A percentile compares a stretch with the other conserved stretches of the same genome.
These are phyloP conservation scores for Inga oerstediana DNA, from an alignment of 306 rosid species.

Conservation along the genomic window DNA sequence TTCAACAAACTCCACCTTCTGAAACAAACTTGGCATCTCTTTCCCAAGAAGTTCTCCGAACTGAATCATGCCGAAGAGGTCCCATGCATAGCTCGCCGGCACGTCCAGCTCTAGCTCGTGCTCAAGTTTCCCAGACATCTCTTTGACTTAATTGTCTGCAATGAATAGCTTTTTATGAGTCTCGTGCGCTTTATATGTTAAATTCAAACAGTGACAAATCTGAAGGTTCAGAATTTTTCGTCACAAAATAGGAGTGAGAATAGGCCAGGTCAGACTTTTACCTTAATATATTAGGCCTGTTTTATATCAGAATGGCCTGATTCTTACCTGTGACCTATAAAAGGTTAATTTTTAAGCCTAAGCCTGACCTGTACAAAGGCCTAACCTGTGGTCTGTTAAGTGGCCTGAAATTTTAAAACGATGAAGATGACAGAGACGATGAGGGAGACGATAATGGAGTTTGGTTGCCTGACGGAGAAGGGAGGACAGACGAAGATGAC, in stretches of 20 bases:
- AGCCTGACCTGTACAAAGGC: too few species aligned
- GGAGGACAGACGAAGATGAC: too few species aligned
- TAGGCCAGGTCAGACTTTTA: too few species aligned
- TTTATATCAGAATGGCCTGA: too few species aligned
- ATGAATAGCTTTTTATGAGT: not conserved
- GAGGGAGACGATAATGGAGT: too few species aligned
- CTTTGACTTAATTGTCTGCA: not conserved
- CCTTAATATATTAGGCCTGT: too few species aligned
- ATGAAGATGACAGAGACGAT: too few species aligned
- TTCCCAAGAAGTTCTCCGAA: slow-evolving; percentile 28
- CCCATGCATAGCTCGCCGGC: slow-evolving; percentile 44
- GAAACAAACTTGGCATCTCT: slow-evolving; percentile 29
- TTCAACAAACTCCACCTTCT: slow-evolving; percentile 45
- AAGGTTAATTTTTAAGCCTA: too few species aligned
- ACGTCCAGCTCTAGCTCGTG: slow-evolving; percentile 2
- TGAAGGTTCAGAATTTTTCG: not conserved
- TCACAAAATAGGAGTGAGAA: not conserved
- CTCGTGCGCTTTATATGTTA: not conserved
- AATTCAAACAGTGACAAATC: not conserved
- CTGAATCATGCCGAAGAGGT: slow-evolving; percentile 24
- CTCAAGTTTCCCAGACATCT: slow-evolving; percentile 34
- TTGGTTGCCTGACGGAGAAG: too few species aligned
- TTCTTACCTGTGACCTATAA: too few species aligned
- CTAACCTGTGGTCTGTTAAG: too few species aligned
- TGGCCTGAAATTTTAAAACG: too few species aligned